These are phyloP conservation scores for Lepidium sativum DNA, from an alignment of 345 rosid species.

Conservation along the genomic window DNA sequence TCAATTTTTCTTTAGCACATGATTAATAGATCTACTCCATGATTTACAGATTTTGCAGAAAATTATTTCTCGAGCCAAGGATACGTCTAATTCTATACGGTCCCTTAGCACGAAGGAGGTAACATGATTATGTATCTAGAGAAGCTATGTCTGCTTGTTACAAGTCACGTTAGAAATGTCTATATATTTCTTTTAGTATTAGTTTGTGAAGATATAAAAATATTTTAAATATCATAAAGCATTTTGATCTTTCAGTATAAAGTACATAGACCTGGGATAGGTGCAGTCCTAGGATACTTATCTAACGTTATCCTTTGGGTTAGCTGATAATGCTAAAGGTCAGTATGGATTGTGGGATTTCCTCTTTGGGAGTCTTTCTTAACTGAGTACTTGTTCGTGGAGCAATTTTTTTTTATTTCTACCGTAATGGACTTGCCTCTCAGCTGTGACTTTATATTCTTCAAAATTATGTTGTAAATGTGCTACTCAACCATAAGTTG, in stretches of 20 bases:
- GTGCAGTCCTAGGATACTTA: constrained; percentile 2
- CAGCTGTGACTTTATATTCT: constrained; percentile 3
- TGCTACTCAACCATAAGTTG: constrained; percentile 1
- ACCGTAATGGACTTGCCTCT: not conserved
- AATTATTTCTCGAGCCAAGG: constrained; percentile 65
- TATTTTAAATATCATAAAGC: not conserved
- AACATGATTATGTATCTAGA: constrained; percentile 6
- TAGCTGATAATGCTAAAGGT: not conserved
- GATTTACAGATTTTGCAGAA: constrained; percentile 79
- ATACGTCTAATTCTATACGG: constrained; percentile 48
- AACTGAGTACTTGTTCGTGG: not conserved
- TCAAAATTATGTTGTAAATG: not conserved
- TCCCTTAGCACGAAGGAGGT: constrained; percentile 97
- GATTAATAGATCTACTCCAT: constrained; percentile 2
- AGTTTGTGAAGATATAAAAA: not conserved
- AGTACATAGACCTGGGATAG: not conserved
- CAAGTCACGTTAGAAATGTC: not conserved
- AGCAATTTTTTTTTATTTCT: not conserved
- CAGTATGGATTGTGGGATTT: not conserved
- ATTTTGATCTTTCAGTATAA: not conserved
- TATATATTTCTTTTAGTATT: not conserved
- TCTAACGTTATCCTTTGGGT: constrained; percentile 2
- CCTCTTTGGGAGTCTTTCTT: constrained; percentile 6
- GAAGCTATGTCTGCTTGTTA: constrained; percentile 1
- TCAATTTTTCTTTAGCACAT: not conserved